These are phyloP conservation scores for Gossypium lobatum DNA, from an alignment of 441 rosid species.

Conservation along the genomic window DNA sequence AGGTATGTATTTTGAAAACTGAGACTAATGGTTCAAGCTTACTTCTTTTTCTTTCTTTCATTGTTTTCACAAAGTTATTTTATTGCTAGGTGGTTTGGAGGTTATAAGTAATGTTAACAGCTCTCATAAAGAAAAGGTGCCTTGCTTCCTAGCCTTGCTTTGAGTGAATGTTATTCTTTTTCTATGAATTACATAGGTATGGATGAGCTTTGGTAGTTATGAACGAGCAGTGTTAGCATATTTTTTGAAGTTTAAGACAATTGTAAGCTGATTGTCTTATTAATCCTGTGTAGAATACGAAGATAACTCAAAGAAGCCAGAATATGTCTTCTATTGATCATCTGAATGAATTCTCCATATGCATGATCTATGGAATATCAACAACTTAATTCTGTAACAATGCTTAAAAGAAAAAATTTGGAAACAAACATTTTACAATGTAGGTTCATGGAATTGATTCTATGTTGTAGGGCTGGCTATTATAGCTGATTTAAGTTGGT, in stretches of 20 bases:
- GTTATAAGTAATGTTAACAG: conserved; percentile 18
- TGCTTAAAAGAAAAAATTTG: neutral
- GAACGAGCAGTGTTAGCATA: neutral
- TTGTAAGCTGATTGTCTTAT: neutral
- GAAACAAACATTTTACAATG: neutral
- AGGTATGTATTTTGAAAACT: conserved; percentile 24
- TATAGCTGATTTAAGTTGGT: conserved; percentile 1
- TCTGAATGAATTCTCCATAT: neutral
- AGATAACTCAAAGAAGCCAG: neutral
- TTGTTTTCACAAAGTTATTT: conserved; percentile 1
- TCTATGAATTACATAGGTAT: neutral
- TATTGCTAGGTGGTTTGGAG: conserved; percentile 27
- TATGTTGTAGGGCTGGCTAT: neutral
- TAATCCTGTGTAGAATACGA: neutral
- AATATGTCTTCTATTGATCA: neutral
- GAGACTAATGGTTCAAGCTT: neutral
- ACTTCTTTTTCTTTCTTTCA: neutral
- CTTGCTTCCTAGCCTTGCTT: neutral
- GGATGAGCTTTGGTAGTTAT: neutral
- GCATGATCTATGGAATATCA: neutral
- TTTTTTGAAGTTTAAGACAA: neutral
- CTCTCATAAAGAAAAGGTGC: conserved; percentile 25
- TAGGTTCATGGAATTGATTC: neutral
- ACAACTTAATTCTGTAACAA: neutral
- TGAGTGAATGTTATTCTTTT: neutral